A percentile compares a stretch with the other conserved stretches of the same genome.
These are phyloP conservation scores for Phytophthora tentaculata DNA, from an alignment of 352 stramenopile genomes.

Conservation along the genomic window DNA sequence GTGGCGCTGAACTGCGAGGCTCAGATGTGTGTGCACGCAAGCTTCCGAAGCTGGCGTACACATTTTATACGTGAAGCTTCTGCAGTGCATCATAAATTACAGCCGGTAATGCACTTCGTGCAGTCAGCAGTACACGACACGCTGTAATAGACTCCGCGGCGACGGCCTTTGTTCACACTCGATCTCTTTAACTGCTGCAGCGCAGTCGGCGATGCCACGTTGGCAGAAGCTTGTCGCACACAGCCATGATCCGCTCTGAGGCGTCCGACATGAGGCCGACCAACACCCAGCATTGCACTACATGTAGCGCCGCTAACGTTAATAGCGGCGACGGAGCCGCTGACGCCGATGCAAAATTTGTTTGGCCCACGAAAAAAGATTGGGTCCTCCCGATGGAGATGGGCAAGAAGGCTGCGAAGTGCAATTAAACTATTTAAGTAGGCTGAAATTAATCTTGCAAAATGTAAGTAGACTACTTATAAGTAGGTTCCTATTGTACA, in stretches of 20 bases:
- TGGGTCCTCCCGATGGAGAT: slow-evolving; percentile 17
- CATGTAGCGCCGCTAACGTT: too few relatives aligned
- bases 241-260: slow-evolving; percentile 24
- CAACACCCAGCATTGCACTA: slow-evolving; percentile 11
- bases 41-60: neutral
- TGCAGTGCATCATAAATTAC: too few relatives aligned
- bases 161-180: too few relatives aligned
- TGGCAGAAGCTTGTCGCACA: slow-evolving; percentile 27
- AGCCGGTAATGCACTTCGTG: neutral
- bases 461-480: too few relatives aligned
- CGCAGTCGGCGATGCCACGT: neutral
- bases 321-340: neutral
- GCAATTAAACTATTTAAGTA: too few relatives aligned
- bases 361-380: slow-evolving; percentile 29
- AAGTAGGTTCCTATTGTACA: too few relatives aligned
- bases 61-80: too few relatives aligned
- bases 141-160: too few relatives aligned
- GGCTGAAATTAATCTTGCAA: too few relatives aligned
- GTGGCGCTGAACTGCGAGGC: too few relatives aligned
- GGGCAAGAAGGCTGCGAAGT: neutral
- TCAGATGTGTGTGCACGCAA: slow-evolving; percentile 1
- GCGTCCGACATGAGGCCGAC: slow-evolving; percentile 19
- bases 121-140: neutral
- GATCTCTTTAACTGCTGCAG: neutral
- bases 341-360: slow-evolving; percentile 18